Evolutionary conservation across 2,329 filamentous ascomycete species (phyloP).

Genomic region (Aspergillus sp.): DNA sequence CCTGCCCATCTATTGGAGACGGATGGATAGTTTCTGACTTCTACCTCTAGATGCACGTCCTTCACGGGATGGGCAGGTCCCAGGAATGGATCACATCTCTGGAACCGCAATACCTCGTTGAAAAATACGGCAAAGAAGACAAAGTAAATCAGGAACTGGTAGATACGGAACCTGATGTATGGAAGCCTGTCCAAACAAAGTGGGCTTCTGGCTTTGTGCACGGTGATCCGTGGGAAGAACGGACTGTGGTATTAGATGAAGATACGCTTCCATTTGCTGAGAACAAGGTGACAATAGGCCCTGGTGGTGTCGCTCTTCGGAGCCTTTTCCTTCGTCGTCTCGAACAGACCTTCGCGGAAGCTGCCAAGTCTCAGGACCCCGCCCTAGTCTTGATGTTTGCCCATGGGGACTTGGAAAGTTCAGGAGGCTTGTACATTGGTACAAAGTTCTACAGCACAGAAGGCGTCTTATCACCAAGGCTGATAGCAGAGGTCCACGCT

Average conservation of each 20-base stretch:
- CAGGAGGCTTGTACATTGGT: neutral
- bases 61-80: slow-evolving; percentile 5
- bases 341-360: neutral
- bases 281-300: neutral
- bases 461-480: neutral
- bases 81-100: slow-evolving; percentile 6
- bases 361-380: neutral
- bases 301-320: neutral
- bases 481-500: neutral
- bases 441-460: neutral
- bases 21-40: slow-evolving; percentile 10
- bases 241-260: neutral
- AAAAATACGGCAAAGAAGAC: slow-evolving; percentile 4
- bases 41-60: slow-evolving; percentile 7
- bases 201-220: neutral
- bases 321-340: neutral
- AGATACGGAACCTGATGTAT: neutral
- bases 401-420: neutral
- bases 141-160: neutral
- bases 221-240: neutral
- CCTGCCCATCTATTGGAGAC: slow-evolving; percentile 5
- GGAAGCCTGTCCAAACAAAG: neutral
- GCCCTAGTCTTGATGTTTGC: neutral
- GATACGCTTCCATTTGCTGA: neutral
- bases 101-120: slow-evolving; percentile 3